Percentiles rank a stretch among this genome's conserved stretches.
Evolutionary conservation across 1,284 basidiomycete species (phyloP).

Genomic region (Porodaedalea pini): DNA sequence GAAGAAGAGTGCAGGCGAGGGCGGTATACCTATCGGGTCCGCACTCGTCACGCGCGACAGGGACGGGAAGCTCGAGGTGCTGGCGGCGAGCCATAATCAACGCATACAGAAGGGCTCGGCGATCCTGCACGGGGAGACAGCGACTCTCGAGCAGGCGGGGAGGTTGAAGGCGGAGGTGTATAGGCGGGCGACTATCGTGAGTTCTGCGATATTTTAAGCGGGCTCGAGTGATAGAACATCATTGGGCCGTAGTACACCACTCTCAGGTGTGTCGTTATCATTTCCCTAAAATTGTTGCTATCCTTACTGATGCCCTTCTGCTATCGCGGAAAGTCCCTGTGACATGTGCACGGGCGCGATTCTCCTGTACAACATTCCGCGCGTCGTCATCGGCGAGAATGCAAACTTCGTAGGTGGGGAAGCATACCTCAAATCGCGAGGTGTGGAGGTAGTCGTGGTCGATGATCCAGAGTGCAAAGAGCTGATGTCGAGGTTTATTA

Average conservation of each 20-base stretch:
- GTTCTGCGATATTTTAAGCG: constrained; percentile 22
- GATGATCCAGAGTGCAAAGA: constrained; percentile 17
- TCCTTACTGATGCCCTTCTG: not conserved
- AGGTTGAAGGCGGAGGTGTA: constrained; percentile 42
- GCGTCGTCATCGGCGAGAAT: constrained; percentile 61
- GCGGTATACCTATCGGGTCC: constrained; percentile 59
- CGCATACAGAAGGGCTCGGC: constrained; percentile 52
- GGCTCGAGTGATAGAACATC: not conserved
- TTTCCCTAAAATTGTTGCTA: not conserved
- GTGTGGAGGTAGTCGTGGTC: constrained; percentile 51
- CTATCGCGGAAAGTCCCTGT: constrained; percentile 43
- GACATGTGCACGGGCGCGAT: constrained; percentile 62
- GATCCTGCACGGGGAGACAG: constrained; percentile 55
- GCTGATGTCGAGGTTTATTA: constrained; percentile 37
- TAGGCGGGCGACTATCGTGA: constrained; percentile 44
- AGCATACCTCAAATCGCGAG: constrained; percentile 43
- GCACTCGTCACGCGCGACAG: constrained; percentile 34
- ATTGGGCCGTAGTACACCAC: constrained; percentile 40
- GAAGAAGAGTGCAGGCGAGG: constrained; percentile 40
- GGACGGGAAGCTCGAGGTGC: constrained; percentile 28
- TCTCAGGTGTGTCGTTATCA: constrained; percentile 37
- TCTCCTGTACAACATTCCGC: constrained; percentile 54
- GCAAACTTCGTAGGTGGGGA: constrained; percentile 47
- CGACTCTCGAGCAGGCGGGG: constrained; percentile 49
- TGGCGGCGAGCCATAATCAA: constrained; percentile 49